phyloP scores from a whole-genome alignment of 2,329 filamentous ascomycete species.

The Ophiostoma perfectum region DNA sequence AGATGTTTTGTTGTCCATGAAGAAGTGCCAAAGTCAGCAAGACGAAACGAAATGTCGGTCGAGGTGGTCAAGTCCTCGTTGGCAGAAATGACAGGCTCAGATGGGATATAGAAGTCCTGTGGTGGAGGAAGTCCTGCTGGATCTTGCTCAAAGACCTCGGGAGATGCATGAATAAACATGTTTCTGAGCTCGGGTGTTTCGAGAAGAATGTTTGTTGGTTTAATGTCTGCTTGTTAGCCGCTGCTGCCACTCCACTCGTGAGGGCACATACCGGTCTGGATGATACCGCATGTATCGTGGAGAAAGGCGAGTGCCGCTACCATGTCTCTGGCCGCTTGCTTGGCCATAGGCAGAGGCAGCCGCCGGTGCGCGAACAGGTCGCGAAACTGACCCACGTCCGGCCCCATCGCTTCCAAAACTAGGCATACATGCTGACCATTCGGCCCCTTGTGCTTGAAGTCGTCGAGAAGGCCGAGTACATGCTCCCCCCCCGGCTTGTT shows the following conservation, averaged over 20 bases:
- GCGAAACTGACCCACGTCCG: background rate
- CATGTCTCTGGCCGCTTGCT: background rate
- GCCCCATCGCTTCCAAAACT: conserved; percentile 16
- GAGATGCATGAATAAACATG: conserved; percentile 12
- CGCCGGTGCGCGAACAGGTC: background rate
- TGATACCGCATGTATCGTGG: conserved; percentile 16
- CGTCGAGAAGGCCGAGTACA: conserved; percentile 1
- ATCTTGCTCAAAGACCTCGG: background rate
- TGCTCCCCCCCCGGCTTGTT: background rate
- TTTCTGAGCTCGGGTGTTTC: conserved; percentile 14
- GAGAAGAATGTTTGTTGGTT: conserved; percentile 18
- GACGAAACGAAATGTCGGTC: conserved; percentile 3
- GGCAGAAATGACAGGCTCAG: background rate
- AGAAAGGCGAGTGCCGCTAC: conserved; percentile 13
- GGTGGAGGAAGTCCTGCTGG: background rate
- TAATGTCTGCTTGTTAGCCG: conserved; percentile 16
- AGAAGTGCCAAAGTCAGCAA: conserved; percentile 17
- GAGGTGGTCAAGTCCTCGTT: conserved; percentile 5
- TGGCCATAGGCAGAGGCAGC: conserved; percentile 9
- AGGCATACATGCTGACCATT: conserved; percentile 19
- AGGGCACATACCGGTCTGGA: conserved; percentile 13
- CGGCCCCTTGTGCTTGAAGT: conserved; percentile 16
- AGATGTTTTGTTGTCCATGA: conserved; percentile 13
- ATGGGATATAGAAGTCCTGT: conserved; percentile 16
- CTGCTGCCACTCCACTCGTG: background rate